Evolutionary conservation across 2,329 filamentous ascomycete species (phyloP), one percentile per base, ranked within the genome.

Genomic region (Aureobasidium leucospermi): DNA sequence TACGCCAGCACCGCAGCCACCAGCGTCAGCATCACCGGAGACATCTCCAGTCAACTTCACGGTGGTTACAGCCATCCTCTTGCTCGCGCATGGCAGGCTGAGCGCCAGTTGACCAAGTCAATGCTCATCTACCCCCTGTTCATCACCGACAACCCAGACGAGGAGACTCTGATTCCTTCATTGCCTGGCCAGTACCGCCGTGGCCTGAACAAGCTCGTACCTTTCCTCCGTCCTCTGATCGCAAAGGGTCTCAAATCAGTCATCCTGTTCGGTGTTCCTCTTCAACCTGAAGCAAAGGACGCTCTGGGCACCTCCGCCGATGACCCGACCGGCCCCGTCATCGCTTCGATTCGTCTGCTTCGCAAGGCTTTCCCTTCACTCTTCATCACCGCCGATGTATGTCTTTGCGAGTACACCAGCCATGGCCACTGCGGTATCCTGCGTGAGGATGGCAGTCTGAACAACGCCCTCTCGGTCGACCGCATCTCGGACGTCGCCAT

Each of bases 41-140:
- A 80, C 61, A 79, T 80, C 65, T 75, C 75, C 61, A 78, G 75
- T 55, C 78, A 80, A 67, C 69, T 80, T 59, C 78, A 80, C 65
- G 78, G 78, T 63, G 78, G 78, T 46, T 80, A 80, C 66, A 76
- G 74, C 63, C 78, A 80, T 63, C 78, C 78, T 16, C 73, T 80
- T 10, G 74, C 78, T 49, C 69, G 78, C 61, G 69, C 77, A 68
- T 80, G 78, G 78, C 78, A 80, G 66, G 78, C 78, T 2, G 78
- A 80, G 68, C 72, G 78, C 49, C 78, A 80, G 65, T 70, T 80
- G 66, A 80, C 78, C 61, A 80, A 80, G 90, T 94, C 92, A 39
- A 97, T 97, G 94, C 87, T 99, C 69, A 96, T 99, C 69, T 97
- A 95, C 76, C 94, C 94, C 11, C 82, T 99, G 65, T 99, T 99